These are phyloP conservation scores for Papiliotrema flavescens DNA, from an alignment of 1,284 basidiomycete species.

Conservation along the genomic window DNA sequence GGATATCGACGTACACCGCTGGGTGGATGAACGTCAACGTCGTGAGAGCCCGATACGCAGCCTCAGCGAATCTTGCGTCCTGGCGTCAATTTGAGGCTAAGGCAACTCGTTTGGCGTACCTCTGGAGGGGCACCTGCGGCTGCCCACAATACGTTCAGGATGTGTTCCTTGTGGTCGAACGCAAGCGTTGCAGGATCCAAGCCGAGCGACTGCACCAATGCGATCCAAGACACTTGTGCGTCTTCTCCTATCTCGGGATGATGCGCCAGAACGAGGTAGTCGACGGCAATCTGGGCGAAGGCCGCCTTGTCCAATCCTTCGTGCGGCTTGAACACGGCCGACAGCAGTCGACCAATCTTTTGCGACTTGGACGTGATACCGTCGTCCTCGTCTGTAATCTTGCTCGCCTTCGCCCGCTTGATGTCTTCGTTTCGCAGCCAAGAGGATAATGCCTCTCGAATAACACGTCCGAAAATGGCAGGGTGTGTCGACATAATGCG, in stretches of 20 bases:
- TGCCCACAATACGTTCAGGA: slow-evolving; percentile 37
- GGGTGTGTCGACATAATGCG: slow-evolving; percentile 45
- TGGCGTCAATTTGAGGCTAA: slow-evolving; percentile 3
- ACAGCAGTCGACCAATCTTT: slow-evolving; percentile 38
- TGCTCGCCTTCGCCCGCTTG: slow-evolving; percentile 8
- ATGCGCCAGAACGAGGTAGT: slow-evolving; percentile 67
- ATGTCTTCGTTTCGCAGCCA: slow-evolving; percentile 38
- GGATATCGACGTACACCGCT: slow-evolving; percentile 59
- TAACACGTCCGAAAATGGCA: slow-evolving; percentile 54
- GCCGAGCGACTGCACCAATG: slow-evolving; percentile 65
- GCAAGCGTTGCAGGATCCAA: slow-evolving; percentile 61
- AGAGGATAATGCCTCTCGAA: slow-evolving; percentile 58
- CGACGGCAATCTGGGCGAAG: slow-evolving; percentile 45
- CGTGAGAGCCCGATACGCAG: slow-evolving; percentile 68
- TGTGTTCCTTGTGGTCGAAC: slow-evolving; percentile 27
- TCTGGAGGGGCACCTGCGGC: slow-evolving; percentile 29
- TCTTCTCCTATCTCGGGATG: slow-evolving; percentile 64
- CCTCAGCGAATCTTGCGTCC: slow-evolving; percentile 47
- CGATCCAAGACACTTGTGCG: slow-evolving; percentile 74
- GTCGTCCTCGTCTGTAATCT: slow-evolving; percentile 28
- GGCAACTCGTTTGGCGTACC: slow-evolving; percentile 12
- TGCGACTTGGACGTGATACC: slow-evolving; percentile 24
- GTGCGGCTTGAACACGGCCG: slow-evolving; percentile 18
- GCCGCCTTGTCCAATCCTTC: slow-evolving; percentile 18
- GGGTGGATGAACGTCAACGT: slow-evolving; percentile 79